phyloP scores from a whole-genome alignment of 495 filamentous ascomycete genomes.

The Letharia columbiana region DNA sequence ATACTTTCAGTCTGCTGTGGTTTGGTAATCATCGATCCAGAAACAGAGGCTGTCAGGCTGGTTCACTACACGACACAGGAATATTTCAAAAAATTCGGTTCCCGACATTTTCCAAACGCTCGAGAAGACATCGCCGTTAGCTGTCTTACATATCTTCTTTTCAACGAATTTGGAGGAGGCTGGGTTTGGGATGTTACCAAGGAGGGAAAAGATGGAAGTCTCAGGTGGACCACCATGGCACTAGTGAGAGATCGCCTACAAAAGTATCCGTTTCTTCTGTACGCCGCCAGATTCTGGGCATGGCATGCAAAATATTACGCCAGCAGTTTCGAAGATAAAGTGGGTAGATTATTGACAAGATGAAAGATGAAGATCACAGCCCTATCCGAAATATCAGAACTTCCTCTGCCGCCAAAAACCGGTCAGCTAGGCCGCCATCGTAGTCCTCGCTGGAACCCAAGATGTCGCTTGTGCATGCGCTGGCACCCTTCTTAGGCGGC shows the following conservation, averaged over 20 bases:
- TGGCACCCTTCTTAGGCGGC: neutral
- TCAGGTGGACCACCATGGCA: too few relatives aligned
- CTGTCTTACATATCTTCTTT: conserved; percentile 7
- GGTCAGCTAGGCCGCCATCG: neutral
- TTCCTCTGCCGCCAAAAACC: neutral
- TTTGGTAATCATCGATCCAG: conserved; percentile 18
- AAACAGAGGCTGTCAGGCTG: conserved; percentile 14
- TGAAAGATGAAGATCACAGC: neutral
- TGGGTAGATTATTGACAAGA: neutral
- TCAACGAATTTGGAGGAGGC: neutral
- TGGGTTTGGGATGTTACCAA: neutral
- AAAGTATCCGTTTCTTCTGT: neutral
- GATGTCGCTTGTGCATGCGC: neutral
- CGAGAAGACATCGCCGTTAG: neutral
- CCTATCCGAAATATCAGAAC: neutral
- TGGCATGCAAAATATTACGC: neutral
- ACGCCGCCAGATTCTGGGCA: neutral
- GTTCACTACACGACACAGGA: conserved; percentile 26
- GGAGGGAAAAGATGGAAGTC: neutral
- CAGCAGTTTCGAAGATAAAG: neutral
- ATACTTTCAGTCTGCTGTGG: conserved; percentile 25
- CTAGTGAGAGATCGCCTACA: neutral
- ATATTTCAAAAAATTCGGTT: conserved; percentile 17
- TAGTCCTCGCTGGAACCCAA: neutral
- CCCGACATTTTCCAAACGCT: neutral